Conservation (phyloP, 1,284 basidiomycete species). For the Tylopilus sp. region DNA sequence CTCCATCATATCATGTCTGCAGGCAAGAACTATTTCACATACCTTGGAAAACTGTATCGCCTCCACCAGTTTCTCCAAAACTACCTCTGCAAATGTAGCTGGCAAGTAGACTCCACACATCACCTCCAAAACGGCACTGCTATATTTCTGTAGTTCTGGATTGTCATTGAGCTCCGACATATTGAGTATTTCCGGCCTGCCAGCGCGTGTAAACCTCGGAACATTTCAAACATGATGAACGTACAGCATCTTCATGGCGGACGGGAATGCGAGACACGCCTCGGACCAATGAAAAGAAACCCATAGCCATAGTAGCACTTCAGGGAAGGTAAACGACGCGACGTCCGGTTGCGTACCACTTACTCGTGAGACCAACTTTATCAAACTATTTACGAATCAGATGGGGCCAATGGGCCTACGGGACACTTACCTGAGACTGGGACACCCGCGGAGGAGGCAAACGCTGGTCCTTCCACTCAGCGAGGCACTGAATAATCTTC, state of each 20-base stretch:
- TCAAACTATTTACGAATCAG: constrained; percentile 58
- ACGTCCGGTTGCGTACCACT: constrained; percentile 24
- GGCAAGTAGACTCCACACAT: constrained; percentile 67
- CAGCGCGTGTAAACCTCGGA: constrained; percentile 9
- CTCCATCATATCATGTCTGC: constrained; percentile 7
- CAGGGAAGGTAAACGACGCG: constrained; percentile 13
- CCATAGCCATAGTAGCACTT: constrained; percentile 81
- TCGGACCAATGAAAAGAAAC: constrained; percentile 62
- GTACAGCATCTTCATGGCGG: constrained; percentile 71
- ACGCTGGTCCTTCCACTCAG: constrained; percentile 67
- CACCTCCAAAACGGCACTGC: constrained; percentile 69
- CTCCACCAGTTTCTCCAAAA: constrained; percentile 55
- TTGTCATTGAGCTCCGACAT: constrained; percentile 81
- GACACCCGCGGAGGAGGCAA: constrained; percentile 79
- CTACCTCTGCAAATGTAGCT: constrained; percentile 54
- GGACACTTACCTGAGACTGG: constrained; percentile 55
- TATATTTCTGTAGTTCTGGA: constrained; percentile 67
- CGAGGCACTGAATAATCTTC: constrained; percentile 53
- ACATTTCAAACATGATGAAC: constrained; percentile 29
- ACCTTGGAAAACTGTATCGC: constrained; percentile 69
- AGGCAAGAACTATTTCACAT: constrained; percentile 16
- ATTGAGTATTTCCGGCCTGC: constrained; percentile 68
- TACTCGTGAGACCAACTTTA: constrained; percentile 76
- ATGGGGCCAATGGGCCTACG: background rate
- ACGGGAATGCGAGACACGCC: constrained; percentile 67